Base-by-base conservation (phyloP, 2,329 filamentous ascomycete species). In the Chaetomium olivaceum region DNA sequence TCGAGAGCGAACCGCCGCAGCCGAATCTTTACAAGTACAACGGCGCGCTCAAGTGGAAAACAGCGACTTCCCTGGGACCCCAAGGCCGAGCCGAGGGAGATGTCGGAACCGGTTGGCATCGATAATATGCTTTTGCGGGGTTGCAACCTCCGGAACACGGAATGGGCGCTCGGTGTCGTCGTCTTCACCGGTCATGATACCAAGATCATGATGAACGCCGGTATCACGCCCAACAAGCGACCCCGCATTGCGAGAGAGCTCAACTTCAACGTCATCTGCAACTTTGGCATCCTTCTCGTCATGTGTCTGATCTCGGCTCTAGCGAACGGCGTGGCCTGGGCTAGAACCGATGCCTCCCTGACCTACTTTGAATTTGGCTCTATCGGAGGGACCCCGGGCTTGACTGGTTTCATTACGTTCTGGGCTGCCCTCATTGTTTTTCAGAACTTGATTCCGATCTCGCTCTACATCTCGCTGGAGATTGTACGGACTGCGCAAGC, bases 121-220 rank as follows among this genome's bases (percentile, higher is more conserved):
- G 97, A 97, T 82, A 99, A 99, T 74, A 79, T 98, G 69, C 85
- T 99, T 33, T 87, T 99, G 54, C 91, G 95, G 82, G 95, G 95
- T 63, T 97, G 93, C 79, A 96, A 93, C 72, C 80, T 99, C 58
- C 88, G 93, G 70, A 99, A 98, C 77, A 99, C 95, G 0, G 93
- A 98, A 74, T 99, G 95, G 95, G 85, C 93, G 62, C 85, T 99
- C 6, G 95, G 93, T 61, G 86, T 99, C 3, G 94, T 98, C 58
- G 83, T 96, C 21, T 99, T 96, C 79, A 98, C 95, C 16, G 95
- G 95, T 39, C 89, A 93, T 74, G 94, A 99, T 76, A 97, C 94
- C 39, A 99, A 98, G 80, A 98, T 97, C 76, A 99, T 99, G 95
- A 91, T 97, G 81, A 99, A 99, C 76, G 91, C 95, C 31, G 95